A percentile compares a stretch with the other conserved stretches of the same genome.
Conservation (phyloP, 352 stramenopile genomes). For the Phytophthora parvispora region DNA sequence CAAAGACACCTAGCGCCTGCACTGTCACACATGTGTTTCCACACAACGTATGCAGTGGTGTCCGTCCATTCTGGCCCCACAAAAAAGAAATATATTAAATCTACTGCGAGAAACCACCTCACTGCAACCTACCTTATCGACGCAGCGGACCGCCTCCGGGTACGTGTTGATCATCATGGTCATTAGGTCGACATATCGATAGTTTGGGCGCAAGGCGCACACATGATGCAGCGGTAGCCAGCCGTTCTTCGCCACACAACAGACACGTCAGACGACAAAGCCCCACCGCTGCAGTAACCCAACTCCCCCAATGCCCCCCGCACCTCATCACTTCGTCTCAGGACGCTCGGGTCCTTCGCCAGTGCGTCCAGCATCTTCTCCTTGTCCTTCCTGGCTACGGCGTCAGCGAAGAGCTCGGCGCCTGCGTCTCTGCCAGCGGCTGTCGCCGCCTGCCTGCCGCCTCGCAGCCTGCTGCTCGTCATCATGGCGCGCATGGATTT, state of each 20-base stretch:
- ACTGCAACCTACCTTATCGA: constrained; percentile 48
- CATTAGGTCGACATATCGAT: constrained; percentile 68
- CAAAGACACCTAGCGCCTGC: constrained; percentile 44
- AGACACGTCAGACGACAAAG: neutral
- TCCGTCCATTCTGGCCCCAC: constrained; percentile 47
- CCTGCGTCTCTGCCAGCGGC: constrained; percentile 19
- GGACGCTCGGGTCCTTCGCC: constrained; percentile 38
- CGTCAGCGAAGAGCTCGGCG: constrained; percentile 40
- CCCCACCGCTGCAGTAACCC: neutral
- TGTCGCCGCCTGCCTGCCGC: neutral
- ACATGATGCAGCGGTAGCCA: constrained; percentile 63
- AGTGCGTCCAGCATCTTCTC: constrained; percentile 56
- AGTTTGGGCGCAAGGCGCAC: constrained; percentile 56
- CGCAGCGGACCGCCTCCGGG: constrained; percentile 37
- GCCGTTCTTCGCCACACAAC: constrained; percentile 38
- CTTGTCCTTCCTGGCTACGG: constrained; percentile 56
- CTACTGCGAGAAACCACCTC: neutral
- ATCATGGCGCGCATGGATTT: constrained; percentile 77
- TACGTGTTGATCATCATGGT: constrained; percentile 55
- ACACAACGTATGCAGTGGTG: constrained; percentile 65
- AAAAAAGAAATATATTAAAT: neutral
- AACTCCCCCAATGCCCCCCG: neutral
- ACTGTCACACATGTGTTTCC: constrained; percentile 55
- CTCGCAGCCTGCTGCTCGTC: constrained; percentile 17
- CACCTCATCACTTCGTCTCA: constrained; percentile 44